phyloP scores from a whole-genome alignment of 2,329 filamentous ascomycete genomes.

The Cladosporium sp. region DNA sequence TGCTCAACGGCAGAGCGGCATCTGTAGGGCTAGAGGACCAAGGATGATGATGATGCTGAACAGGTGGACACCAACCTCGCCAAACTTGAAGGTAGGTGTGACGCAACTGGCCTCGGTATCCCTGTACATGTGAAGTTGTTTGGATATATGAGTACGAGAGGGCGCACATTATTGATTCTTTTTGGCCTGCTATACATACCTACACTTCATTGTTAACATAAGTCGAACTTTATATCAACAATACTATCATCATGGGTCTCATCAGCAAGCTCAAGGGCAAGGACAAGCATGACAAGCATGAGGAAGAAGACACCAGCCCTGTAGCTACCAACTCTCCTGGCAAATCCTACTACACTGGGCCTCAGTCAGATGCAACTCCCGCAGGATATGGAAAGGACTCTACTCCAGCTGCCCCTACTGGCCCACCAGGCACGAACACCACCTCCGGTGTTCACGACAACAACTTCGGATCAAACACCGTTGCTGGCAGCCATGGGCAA shows the following conservation, averaged over 20 bases:
- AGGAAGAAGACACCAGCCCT: not conserved
- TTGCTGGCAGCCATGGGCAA: not conserved
- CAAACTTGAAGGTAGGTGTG: not conserved
- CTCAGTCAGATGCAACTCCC: not conserved
- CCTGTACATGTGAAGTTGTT: not conserved
- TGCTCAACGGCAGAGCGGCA: too few species aligned
- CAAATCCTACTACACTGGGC: not conserved
- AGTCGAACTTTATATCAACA: not conserved
- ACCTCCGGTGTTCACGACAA: not conserved
- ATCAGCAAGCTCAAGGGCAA: conserved; percentile 9
- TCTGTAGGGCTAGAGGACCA: too few species aligned
- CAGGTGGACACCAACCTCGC: too few species aligned
- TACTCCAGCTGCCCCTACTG: not conserved
- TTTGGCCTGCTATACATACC: not conserved
- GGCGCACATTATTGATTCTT: not conserved
- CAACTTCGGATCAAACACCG: not conserved
- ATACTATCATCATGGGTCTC: conserved; percentile 1
- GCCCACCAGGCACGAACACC: not conserved
- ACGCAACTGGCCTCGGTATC: conserved; percentile 2
- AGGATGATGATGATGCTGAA: conserved; percentile 2
- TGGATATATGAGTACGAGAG: not conserved
- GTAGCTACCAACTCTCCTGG: not conserved
- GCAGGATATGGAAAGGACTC: not conserved
- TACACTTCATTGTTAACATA: not conserved
- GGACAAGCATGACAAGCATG: not conserved